Percentiles rank a stretch among this genome's conserved stretches.
These are phyloP conservation scores for Globisporangium carolinianum DNA, from an alignment of 352 stramenopile genomes.

Conservation along the genomic window DNA sequence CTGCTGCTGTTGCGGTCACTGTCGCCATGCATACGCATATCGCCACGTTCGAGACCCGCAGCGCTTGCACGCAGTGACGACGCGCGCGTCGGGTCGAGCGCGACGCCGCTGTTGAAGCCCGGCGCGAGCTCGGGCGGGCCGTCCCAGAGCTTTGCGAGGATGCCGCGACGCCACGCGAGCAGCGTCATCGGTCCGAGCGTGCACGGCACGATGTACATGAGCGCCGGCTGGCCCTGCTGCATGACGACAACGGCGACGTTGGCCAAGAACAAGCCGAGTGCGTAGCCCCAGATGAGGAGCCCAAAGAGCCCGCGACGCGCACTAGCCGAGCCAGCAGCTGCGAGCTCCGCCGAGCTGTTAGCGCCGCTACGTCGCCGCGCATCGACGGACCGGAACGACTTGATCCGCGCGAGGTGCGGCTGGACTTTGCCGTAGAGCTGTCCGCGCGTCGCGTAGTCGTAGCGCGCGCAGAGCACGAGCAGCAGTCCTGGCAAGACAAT, in stretches of 20 bases:
- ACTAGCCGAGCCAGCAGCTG: conserved; percentile 15
- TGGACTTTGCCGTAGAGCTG: conserved; percentile 58
- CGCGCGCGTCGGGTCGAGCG: conserved; percentile 2
- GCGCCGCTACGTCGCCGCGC: background rate
- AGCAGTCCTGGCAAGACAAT: conserved; percentile 95
- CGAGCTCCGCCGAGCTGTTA: conserved; percentile 29
- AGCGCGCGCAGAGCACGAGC: conserved; percentile 92
- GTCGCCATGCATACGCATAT: conserved; percentile 1
- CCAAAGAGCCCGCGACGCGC: conserved; percentile 55
- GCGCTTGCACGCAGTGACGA: conserved; percentile 14
- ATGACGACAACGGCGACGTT: conserved; percentile 93
- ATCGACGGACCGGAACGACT: conserved; percentile 21
- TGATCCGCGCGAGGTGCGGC: conserved; percentile 36
- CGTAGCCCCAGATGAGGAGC: conserved; percentile 91
- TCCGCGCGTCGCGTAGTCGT: conserved; percentile 86
- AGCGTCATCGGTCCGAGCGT: conserved; percentile 82
- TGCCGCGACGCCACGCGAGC: conserved; percentile 73
- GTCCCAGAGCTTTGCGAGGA: conserved; percentile 87
- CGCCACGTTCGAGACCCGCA: conserved; percentile 20
- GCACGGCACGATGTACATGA: conserved; percentile 95
- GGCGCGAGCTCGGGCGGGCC: conserved; percentile 64
- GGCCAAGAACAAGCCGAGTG: conserved; percentile 89
- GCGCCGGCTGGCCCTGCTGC: conserved; percentile 89
- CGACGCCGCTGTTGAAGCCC: conserved; percentile 2
- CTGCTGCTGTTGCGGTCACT: conserved; percentile 19